phyloP scores from a whole-genome alignment of 2,329 filamentous ascomycete genomes.

The Clarireedia hainanense region DNA sequence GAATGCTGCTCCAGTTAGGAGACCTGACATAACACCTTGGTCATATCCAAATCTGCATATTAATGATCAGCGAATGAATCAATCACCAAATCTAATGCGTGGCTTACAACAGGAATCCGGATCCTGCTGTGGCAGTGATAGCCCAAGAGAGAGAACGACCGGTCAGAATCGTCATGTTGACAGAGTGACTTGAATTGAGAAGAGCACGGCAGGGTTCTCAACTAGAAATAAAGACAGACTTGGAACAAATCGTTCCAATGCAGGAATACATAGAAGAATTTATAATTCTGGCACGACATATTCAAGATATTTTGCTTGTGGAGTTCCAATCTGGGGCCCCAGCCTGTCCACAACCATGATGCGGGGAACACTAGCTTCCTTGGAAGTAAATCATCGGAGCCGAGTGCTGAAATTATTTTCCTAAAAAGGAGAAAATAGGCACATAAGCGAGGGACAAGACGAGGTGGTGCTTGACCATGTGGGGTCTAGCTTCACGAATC shows the following conservation, averaged over 20 bases:
- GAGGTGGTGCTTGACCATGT: no score
- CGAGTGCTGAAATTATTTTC: neutral
- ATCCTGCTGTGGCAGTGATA: neutral
- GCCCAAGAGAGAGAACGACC: neutral
- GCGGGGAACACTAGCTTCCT: no score
- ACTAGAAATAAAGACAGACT: no score
- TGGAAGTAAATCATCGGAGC: no score
- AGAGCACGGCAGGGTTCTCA: neutral
- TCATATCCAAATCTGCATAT: slow-evolving; percentile 38
- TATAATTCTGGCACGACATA: no score
- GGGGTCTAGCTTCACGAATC: no score
- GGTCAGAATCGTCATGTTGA: neutral
- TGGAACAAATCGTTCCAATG: neutral
- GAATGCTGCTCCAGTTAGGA: slow-evolving; percentile 29
- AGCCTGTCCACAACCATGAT: neutral
- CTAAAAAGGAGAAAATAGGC: neutral
- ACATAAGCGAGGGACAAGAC: neutral
- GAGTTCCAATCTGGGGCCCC: neutral
- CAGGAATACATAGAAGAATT: neutral
- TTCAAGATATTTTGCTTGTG: neutral
- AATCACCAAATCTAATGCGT: no score
- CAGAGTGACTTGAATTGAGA: neutral
- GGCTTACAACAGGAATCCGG: slow-evolving; percentile 4
- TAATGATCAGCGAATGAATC: no score
- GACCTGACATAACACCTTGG: slow-evolving; percentile 39